These are phyloP conservation scores for Penicillium sp. DNA, from an alignment of 2,329 filamentous ascomycete genomes.

Conservation along the genomic window DNA sequence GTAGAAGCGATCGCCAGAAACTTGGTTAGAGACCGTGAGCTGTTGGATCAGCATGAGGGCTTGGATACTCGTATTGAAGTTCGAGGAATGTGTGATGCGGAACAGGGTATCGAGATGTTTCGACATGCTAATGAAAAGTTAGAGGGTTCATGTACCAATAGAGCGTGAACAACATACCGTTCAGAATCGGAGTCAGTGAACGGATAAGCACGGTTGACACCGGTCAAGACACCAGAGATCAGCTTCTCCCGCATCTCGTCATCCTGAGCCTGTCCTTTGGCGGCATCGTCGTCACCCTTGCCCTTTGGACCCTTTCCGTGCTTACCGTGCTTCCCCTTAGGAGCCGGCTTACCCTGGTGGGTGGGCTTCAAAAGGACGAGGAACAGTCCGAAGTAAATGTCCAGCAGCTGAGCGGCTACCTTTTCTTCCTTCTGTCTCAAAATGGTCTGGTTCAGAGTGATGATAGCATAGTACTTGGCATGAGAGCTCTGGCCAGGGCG, in stretches of 20 bases:
- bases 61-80: conserved; percentile 98
- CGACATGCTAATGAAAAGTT: conserved; percentile 47
- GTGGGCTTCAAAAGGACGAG: conserved; percentile 69
- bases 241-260: conserved; percentile 85
- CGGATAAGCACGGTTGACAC: conserved; percentile 92
- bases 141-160: not conserved
- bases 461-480: conserved; percentile 92
- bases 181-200: conserved; percentile 80
- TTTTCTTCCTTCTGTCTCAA: conserved; percentile 79
- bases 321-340: conserved; percentile 47
- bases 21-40: conserved; percentile 74
- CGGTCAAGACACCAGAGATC: conserved; percentile 84
- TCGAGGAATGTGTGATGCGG: conserved; percentile 92
- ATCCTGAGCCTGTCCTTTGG: conserved; percentile 46
- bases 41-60: conserved; percentile 94
- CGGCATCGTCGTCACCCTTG: conserved; percentile 41
- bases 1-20: conserved; percentile 88
- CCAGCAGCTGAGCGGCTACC: conserved; percentile 75
- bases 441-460: conserved; percentile 95
- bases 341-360: conserved; percentile 41
- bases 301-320: conserved; percentile 53
- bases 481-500: conserved; percentile 82
- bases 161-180: conserved; percentile 51
- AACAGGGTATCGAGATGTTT: conserved; percentile 92
- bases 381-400: conserved; percentile 92